Percentiles rank a stretch among this genome's conserved stretches.
Conservation (phyloP, 805 yeast genomes). For the Wickerhamiella alocasiicola region DNA sequence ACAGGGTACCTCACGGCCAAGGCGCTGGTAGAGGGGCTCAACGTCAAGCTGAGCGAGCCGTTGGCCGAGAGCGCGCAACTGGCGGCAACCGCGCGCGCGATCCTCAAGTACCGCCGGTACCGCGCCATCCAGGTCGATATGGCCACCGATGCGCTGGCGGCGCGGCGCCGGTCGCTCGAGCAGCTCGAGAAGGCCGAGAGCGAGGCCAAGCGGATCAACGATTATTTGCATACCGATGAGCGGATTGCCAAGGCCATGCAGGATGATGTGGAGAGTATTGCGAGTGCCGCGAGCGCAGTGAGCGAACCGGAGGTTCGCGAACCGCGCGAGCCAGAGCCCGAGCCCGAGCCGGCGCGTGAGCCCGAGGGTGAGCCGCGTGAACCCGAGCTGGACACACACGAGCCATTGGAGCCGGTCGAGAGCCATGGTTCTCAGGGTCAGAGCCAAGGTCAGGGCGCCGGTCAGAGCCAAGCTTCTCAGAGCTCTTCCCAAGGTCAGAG, state of each 20-base stretch:
- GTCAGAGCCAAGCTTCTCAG: not conserved
- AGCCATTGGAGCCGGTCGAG: too few species aligned
- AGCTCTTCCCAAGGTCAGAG: not conserved
- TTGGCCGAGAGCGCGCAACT: conserved; percentile 59
- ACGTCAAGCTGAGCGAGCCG: conserved; percentile 53
- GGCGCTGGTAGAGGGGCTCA: conserved; percentile 39
- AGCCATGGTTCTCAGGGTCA: too few species aligned
- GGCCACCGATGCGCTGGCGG: conserved; percentile 30
- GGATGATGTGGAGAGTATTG: conserved; percentile 6
- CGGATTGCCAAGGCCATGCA: conserved; percentile 18
- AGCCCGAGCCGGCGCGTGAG: not conserved
- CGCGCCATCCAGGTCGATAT: conserved; percentile 43
- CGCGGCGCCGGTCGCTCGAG: conserved; percentile 27
- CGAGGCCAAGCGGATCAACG: conserved; percentile 34
- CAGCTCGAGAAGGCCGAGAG: conserved; percentile 33
- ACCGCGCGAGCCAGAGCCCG: not conserved
- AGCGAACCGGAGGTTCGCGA: not conserved
- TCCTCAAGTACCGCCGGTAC: conserved; percentile 47
- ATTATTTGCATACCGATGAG: conserved; percentile 23
- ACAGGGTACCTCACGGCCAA: conserved; percentile 40
- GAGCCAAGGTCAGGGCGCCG: too few species aligned
- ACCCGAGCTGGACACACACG: not conserved
- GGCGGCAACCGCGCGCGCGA: conserved; percentile 43
- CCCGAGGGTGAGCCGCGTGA: conserved; percentile 14
- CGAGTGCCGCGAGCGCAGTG: not conserved